Base-by-base conservation (phyloP, 306 rosid species). In the Dalbergia cochinchinensis region DNA sequence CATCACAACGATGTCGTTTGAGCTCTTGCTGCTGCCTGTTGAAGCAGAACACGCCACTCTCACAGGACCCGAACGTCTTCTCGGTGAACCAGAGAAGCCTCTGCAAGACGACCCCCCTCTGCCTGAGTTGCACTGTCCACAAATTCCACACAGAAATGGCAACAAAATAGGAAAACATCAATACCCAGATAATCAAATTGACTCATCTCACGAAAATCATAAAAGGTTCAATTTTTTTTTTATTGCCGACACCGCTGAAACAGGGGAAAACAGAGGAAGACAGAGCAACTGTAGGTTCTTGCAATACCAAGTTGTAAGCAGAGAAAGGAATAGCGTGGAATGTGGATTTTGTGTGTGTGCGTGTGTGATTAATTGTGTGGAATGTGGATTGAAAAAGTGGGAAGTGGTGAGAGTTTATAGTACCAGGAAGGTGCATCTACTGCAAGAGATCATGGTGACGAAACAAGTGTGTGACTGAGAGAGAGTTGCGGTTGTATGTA, bases 381-480 rank as follows among this genome's bases (percentile, higher is more conserved):
- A 44, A 76, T 73, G 76, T 60, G 79, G 82, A 78, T 69, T 68
- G 34, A 8, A 34, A 61, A 78, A 51, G 35, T 65, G 81, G 47
- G 48, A 35, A 35, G 45, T 35, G 55, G 19, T 6, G 19, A 15
- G 60, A 54, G 60, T 54, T 54, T 54, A 50, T 57, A 2, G n/a
- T 84, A 91, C 93, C 90, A 84, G 70, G 61, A 90, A 86, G 61
- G 84, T 66, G 85, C 82, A 73, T 80, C 85, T 73, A n/a, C 33
- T 74, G 39, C 84, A 78, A 54, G 97, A 90, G 75, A 88, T 74
- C 91, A 90, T 88, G 80, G 12, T 79, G 83, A 73, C 58, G 77
- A 80, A 75, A 33, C 86, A 85, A 82, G 16, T 80, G 82, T 50
- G 72, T 47, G 86, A 65, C 6, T 20, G 53, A 65, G 90, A 62